Evolutionary conservation across 805 yeast genomes (phyloP).

Genomic region (Wickerhamomyces pijperi): DNA sequence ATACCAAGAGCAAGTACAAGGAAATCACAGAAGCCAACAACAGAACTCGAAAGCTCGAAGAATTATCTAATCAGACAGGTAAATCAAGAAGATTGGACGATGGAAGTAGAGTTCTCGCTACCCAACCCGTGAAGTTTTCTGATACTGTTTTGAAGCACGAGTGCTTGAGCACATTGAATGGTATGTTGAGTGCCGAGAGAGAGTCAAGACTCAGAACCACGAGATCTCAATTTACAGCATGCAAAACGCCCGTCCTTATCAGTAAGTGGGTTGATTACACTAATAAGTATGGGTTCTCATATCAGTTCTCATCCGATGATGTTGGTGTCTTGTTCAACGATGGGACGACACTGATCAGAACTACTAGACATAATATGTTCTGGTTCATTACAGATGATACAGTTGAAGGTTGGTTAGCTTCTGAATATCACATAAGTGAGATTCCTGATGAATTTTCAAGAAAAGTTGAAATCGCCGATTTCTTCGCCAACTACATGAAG

Average conservation of each 20-base stretch:
- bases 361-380: conserved; percentile 51
- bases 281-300: conserved; percentile 89
- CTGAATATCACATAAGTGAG: conserved; percentile 30
- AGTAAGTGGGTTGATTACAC: conserved; percentile 98
- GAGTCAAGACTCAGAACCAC: conserved; percentile 28
- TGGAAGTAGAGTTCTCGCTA: conserved; percentile 8
- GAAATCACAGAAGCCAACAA: conserved; percentile 29
- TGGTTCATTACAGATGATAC: conserved; percentile 47
- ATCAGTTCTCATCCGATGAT: conserved; percentile 80
- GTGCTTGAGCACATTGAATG: conserved; percentile 33
- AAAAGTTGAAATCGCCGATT: conserved; percentile 77
- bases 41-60: conserved; percentile 18
- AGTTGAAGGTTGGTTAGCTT: conserved; percentile 42
- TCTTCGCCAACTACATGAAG: conserved; percentile 86
- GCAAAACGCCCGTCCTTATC: conserved; percentile 53
- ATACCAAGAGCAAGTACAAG: conserved; percentile 77
- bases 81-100: conserved; percentile 27
- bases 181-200: conserved; percentile 32
- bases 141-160: conserved; percentile 29
- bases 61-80: conserved; percentile 24
- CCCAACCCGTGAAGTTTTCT: conserved; percentile 11
- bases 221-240: conserved; percentile 3
- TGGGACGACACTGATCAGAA: conserved; percentile 68
- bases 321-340: conserved; percentile 87
- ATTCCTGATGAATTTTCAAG: conserved; percentile 43